Base-by-base conservation (phyloP, 371 early-diverging fungal species). In the Apophysomyces variabilis region DNA sequence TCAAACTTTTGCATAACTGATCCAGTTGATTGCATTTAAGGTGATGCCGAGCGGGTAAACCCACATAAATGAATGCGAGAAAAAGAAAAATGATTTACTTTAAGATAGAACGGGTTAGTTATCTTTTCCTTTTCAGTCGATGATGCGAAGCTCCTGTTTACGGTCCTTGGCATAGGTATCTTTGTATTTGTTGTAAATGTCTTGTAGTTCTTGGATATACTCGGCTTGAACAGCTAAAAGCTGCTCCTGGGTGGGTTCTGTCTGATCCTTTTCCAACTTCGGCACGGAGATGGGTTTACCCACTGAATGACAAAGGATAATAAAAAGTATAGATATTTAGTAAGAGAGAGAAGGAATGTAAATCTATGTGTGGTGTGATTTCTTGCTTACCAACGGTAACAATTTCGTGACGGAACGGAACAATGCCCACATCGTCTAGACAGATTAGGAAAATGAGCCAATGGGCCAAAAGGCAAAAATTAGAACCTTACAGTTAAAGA, bases 141-240 rank as follows among this genome's bases (percentile, higher is more conserved):
- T 67, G 58, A 85, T 72, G 5, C 68, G 76, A 45, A 85, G 69
- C 36, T 85, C 88, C 65, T 77, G 78, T 8, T 71, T 82, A 44
- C 88, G 74, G 68, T 80, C 78, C 35, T 71, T 74, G 7, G 88
- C 91, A 47, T 90, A 93, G 38, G 80, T 66, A 58, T 93, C 90
- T 70, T 91, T 90, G 77, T 90, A 89, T 38, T 85, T 75, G 43
- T 88, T 74, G 69, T 88, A 92, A 7, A 92, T 74, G 4, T 68
- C 72, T 38, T 85, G 60, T 32, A 96, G 70, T 57, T 78, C 84
- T 16, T 73, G 70, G 46, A 92, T 82, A 60, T 92, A 93, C 61
- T 76, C 66, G 35, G 70, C 74, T 46, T 93, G 93, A 1, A 86
- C 77, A 8, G 57, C 73, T 38, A 75, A 58, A 16, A 92, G 62